Evolutionary conservation across 164 flowering plant species (phyloP), one percentile per base, ranked within the genome.

Genomic region (Kingdonia uniflora): DNA sequence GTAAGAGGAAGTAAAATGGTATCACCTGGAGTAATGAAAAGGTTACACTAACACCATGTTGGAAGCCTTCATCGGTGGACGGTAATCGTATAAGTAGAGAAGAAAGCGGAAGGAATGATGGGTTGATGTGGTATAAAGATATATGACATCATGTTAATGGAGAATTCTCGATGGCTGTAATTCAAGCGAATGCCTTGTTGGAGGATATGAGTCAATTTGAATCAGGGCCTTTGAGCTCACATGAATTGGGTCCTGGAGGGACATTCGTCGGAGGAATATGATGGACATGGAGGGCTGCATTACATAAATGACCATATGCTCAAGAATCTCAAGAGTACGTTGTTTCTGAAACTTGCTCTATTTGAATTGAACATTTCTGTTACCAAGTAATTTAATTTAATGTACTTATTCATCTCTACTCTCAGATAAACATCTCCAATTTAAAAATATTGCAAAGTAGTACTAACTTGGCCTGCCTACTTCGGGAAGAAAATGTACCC

Each of bases 251-350:
- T 37, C 96, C 92, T 24, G 68, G 65, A 26, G 97, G 96, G 17
- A 87, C 95, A 0, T 91, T 80, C 63, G 86, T 91, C 22, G 96
- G 96, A n/a, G 56, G 56, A 87, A 37, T 91, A 83, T 70, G 97
- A 91, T 71, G 97, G 96, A 20, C 97, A 91, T 76, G 97, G 89
- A 61, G 96, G 96, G 54, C 92, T 96, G 5, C 74, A 80, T 19
- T 87, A 83, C 61, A 66, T 91, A 14, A 83, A 75, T 48, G 70
- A 81, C 2, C 75, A 56, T 48, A 75, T 91, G 1, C 87, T 85
- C 61, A 56, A 62, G 33, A 65, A 87, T 70, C 61, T 87, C 52
- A 81, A 81, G 74, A 77, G 97, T 90, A 81, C 24, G 84, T 57
- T n/a, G 35, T 29, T 3, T 8, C n/a, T n/a, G 35, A 29, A 29